Evolutionary conservation across 2,329 filamentous ascomycete genomes (phyloP).

Genomic region (Aspergillus sp.): DNA sequence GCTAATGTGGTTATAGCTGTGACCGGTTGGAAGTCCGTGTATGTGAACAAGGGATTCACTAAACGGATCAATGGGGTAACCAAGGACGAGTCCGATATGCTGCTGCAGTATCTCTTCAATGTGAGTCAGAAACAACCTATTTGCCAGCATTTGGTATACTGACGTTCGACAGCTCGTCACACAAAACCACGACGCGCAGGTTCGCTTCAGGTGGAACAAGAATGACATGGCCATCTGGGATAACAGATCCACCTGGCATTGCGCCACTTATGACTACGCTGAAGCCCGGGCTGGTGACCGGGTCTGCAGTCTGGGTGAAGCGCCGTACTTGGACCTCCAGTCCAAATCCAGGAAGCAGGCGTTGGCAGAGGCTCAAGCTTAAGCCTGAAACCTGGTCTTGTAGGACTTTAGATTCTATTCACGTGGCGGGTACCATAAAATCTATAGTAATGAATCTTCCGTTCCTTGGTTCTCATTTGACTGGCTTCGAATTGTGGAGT

Average conservation of each 20-base stretch:
- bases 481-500: neutral
- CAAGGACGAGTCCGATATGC: conserved; percentile 46
- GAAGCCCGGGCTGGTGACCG: conserved; percentile 50
- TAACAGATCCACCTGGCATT: conserved; percentile 47
- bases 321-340: conserved; percentile 52
- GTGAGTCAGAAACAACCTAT: conserved; percentile 21
- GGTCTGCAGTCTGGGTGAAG: conserved; percentile 55
- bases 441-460: neutral
- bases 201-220: conserved; percentile 52
- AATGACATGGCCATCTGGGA: conserved; percentile 46
- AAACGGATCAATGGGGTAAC: conserved; percentile 49
- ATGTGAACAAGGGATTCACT: conserved; percentile 46
- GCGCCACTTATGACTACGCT: conserved; percentile 32
- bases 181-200: conserved; percentile 54
- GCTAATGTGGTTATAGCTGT: conserved; percentile 41
- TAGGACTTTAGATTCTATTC: neutral
- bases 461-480: neutral
- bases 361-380: conserved; percentile 4
- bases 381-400: no score
- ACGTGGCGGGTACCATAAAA: neutral
- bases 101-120: conserved; percentile 46
- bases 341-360: conserved; percentile 44
- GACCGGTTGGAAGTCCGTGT: conserved; percentile 63
- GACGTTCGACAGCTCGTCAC: conserved; percentile 31
- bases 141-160: conserved; percentile 1